phyloP scores from a whole-genome alignment of 2,329 filamentous ascomycete species.

The Epichloe elymi region DNA sequence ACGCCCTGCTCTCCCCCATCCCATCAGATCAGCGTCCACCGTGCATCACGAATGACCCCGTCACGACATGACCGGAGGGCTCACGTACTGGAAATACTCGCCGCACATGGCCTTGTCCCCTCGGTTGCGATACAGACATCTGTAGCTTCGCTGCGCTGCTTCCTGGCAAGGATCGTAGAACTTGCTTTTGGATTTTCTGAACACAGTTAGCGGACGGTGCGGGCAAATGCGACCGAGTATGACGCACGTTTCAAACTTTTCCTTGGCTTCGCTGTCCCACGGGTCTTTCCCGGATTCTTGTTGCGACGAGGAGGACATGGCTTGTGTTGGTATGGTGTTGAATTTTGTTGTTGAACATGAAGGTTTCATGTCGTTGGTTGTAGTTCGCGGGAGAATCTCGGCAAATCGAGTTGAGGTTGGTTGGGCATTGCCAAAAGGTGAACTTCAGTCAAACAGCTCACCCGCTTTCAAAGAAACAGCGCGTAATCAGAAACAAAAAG shows the following conservation, averaged over 20 bases:
- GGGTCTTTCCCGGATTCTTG: slow-evolving; percentile 21
- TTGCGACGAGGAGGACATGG: slow-evolving; percentile 2
- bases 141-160: slow-evolving; percentile 71
- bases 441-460: too few species aligned
- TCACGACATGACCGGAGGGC: neutral
- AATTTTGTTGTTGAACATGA: neutral
- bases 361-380: slow-evolving; percentile 3
- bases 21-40: slow-evolving; percentile 10
- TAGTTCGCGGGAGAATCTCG: slow-evolving; percentile 9
- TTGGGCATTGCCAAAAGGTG: too few species aligned
- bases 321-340: neutral
- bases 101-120: slow-evolving; percentile 81
- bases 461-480: too few species aligned
- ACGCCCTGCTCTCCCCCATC: slow-evolving; percentile 51
- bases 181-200: slow-evolving; percentile 75
- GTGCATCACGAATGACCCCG: neutral
- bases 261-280: slow-evolving; percentile 46
- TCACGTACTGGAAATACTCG: slow-evolving; percentile 84
- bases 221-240: neutral
- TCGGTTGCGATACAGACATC: slow-evolving; percentile 76
- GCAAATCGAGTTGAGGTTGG: neutral
- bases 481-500: too few species aligned
- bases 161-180: slow-evolving; percentile 95
- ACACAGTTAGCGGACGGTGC: neutral
- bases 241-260: slow-evolving; percentile 50